Conservation (phyloP, 2,329 filamentous ascomycete genomes). For the Pseudogymnoascus sp. region DNA sequence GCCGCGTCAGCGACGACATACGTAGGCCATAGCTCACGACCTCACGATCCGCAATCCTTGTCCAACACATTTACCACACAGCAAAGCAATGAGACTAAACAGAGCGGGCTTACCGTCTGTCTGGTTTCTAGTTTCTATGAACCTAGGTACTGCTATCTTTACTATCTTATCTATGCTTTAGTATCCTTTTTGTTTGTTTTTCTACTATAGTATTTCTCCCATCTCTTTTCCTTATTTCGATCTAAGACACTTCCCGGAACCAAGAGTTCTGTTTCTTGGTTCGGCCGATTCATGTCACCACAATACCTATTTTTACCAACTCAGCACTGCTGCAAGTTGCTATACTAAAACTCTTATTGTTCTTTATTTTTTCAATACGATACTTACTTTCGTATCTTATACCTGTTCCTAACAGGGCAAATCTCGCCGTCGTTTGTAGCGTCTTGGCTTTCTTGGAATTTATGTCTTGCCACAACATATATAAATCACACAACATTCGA, state of each 20-base stretch:
- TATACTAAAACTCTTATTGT: not conserved
- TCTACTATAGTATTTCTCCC: not conserved
- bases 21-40: slow-evolving; percentile 1
- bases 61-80: not conserved
- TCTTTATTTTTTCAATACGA: not conserved
- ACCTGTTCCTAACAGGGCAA: not conserved
- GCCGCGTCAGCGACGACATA: slow-evolving; percentile 9
- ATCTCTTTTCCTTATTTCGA: not conserved
- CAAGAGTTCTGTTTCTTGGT: not conserved
- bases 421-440: not conserved
- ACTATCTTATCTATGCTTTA: not conserved
- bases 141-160: not conserved
- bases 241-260: not conserved
- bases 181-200: not conserved
- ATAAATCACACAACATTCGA: not conserved
- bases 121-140: not conserved
- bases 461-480: not conserved
- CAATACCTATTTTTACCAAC: not conserved
- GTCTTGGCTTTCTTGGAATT: not conserved
- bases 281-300: not conserved
- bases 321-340: not conserved
- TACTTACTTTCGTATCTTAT: not conserved
- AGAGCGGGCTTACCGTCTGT: not conserved
- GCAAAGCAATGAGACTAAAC: not conserved
- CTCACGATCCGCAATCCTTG: not conserved